Conservation (phyloP, 108 stramenopile genomes). For the Tribonema minus region DNA sequence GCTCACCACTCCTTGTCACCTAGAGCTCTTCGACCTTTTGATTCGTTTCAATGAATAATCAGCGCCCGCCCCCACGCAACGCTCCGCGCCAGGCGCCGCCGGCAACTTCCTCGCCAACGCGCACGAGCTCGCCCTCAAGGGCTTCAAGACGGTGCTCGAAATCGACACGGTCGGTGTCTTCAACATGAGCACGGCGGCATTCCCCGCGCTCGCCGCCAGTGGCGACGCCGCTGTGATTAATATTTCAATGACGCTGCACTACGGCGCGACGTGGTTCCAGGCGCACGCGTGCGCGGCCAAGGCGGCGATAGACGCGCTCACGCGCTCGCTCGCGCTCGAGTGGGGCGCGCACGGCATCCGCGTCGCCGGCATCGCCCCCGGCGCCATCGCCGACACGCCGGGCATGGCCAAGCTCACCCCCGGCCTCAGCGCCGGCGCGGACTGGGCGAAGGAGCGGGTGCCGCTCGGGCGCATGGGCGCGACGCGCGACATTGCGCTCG, state of each 20-base stretch:
- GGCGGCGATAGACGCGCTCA: conserved; percentile 80
- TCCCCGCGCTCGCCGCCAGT: conserved; percentile 58
- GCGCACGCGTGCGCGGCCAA: conserved; percentile 86
- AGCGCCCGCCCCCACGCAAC: too few relatives aligned
- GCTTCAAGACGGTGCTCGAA: conserved; percentile 75
- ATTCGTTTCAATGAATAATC: too few relatives aligned
- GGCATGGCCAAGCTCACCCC: conserved; percentile 79
- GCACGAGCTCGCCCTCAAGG: conserved; percentile 70
- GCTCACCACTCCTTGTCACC: too few relatives aligned
- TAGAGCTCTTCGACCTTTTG: too few relatives aligned
- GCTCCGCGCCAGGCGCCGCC: conserved; percentile 67
- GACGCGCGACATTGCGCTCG: conserved; percentile 39
- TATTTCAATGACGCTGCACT: conserved; percentile 81
- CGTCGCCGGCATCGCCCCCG: conserved; percentile 87
- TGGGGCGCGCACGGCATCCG: conserved; percentile 80
- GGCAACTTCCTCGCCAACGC: conserved; percentile 86
- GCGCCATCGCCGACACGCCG: conserved; percentile 82
- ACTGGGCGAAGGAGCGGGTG: conserved; percentile 1
- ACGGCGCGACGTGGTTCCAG: conserved; percentile 84
- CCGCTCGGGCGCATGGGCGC: conserved; percentile 49
- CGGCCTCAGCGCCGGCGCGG: background rate
- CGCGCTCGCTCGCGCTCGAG: conserved; percentile 74
- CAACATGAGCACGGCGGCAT: conserved; percentile 80
- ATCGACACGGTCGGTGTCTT: conserved; percentile 85
- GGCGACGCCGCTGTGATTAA: conserved; percentile 65